Conservation (phyloP, 2,329 filamentous ascomycete species). For the Dactylella cylindrospora region DNA sequence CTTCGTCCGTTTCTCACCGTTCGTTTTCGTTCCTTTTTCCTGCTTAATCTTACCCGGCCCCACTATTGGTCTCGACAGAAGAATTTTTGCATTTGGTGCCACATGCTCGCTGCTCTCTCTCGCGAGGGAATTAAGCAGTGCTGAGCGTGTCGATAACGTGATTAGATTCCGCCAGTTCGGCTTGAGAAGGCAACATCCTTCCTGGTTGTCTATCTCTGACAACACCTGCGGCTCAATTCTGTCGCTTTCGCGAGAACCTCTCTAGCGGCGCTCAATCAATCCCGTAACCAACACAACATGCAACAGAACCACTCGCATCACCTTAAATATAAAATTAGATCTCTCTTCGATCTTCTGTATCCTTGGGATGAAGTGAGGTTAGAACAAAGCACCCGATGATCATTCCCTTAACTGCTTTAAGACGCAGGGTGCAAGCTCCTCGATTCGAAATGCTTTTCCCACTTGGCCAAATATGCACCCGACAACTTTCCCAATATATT, state of each 20-base stretch:
- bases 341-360: no score
- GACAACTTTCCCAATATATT: no score
- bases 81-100: conserved; percentile 18
- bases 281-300: no score
- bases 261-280: no score
- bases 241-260: not conserved
- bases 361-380: no score
- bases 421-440: no score
- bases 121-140: conserved; percentile 10
- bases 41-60: not conserved
- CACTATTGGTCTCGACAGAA: conserved; percentile 10
- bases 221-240: not conserved
- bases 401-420: no score
- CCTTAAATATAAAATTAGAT: no score
- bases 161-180: conserved; percentile 36
- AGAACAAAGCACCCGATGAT: no score
- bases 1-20: conserved; percentile 2
- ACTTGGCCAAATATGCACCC: no score
- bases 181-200: conserved; percentile 27
- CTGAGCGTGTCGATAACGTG: conserved; percentile 30
- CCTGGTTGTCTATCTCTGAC: not conserved
- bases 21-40: conserved; percentile 14
- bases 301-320: no score
- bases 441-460: no score
- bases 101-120: conserved; percentile 29